Evolutionary conservation across 805 yeast genomes (phyloP).

Genomic region (Maudiozyma bulderi): DNA sequence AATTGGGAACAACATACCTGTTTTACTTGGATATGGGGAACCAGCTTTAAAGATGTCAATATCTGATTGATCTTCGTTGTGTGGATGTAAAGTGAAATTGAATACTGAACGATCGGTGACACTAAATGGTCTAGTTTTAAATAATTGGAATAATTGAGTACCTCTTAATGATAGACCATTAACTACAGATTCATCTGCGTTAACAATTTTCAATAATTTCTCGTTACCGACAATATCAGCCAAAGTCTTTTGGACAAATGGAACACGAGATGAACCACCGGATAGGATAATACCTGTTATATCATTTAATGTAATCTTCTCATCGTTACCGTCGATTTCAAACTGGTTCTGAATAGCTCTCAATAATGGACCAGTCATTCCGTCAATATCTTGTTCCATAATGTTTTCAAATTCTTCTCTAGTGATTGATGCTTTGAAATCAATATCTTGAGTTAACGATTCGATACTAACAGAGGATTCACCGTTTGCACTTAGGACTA

Average conservation of each 20-base stretch:
- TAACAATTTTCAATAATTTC: constrained; percentile 67
- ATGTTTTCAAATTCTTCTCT: constrained; percentile 72
- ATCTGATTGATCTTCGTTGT: constrained; percentile 16
- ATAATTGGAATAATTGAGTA: constrained; percentile 58
- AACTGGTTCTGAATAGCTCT: constrained; percentile 37
- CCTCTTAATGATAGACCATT: constrained; percentile 85
- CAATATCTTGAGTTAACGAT: constrained; percentile 60
- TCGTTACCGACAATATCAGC: constrained; percentile 47
- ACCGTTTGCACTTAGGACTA: constrained; percentile 75
- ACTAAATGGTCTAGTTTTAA: constrained; percentile 47
- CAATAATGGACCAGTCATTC: constrained; percentile 43
- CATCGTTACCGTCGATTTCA: constrained; percentile 5
- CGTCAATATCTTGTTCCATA: constrained; percentile 28
- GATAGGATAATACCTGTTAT: constrained; percentile 62
- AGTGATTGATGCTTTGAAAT: constrained; percentile 56
- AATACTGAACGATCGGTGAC: constrained; percentile 48
- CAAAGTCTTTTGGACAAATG: constrained; percentile 65
- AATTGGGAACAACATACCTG: constrained; percentile 29
- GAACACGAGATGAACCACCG: constrained; percentile 90
- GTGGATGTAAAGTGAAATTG: constrained; percentile 35
- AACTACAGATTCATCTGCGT: constrained; percentile 92
- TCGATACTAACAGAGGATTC: constrained; percentile 77
- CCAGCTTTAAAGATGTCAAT: constrained; percentile 41
- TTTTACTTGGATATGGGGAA: constrained; percentile 26
- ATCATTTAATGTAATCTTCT: constrained; percentile 28